Base-by-base conservation (phyloP, 148 eudicot genomes). In the Spergularia bocconei region DNA sequence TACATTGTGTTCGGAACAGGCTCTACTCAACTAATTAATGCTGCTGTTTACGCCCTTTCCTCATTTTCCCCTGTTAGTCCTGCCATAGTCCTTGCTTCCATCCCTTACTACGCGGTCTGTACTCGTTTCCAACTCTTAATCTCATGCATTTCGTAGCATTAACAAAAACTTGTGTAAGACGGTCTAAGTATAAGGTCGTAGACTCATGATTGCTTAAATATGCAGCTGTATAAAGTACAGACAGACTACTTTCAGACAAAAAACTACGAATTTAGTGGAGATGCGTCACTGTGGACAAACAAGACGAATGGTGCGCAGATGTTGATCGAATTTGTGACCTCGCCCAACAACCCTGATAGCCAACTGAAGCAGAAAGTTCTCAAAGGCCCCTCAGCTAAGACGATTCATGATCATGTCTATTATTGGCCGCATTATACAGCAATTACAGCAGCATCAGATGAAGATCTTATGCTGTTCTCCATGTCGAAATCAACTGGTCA, bases 1-100 rank as follows among this genome's bases (percentile, higher is more conserved):
- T 76, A 81, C 82, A 67, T 90, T 39, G 60, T 92, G 7, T 87
- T 88, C 29, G 97, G 97, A 17, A 78, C 74, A 1, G 94, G 97
- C 16, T 88, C 94, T 15, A 83, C 88, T 11, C 92, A 88, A 66
- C 90, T 92, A 19, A 73, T 88, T 9, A 79, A 63, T 67, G 97
- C 94, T 20, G 97, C 94, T 25, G 92, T 92, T 29, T 82, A 82
- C 65, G 89, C 92, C 63, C 87, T 90, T 39, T 87, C 97, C 17
- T 73, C 55, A 16, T 77, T 13, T 51, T 73, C 85, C 6, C 79
- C 90, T 16, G 21, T 52, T 16, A 67, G 78, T 0, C 82, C 90
- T 3, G 84, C 90, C 19, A 70, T 56, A 17, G 88, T 92, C 6
- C 86, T 87, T 8, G 91, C 87, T 7, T 68, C 88, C 1, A 2